These are phyloP conservation scores for Juglanconis sp. DNA, from an alignment of 2,329 filamentous ascomycete species.

Conservation along the genomic window DNA sequence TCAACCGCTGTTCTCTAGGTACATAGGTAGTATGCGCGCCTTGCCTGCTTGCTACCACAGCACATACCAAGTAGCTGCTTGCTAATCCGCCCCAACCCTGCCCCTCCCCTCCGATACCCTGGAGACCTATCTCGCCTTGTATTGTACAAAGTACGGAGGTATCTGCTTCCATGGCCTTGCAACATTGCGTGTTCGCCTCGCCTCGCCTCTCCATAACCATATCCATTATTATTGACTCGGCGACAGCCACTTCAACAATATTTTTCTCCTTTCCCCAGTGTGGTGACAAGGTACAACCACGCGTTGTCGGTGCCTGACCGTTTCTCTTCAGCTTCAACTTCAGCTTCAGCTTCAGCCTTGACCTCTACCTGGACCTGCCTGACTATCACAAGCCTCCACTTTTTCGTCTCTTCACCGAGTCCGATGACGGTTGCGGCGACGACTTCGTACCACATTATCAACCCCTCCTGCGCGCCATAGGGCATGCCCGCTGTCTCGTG, in stretches of 20 bases:
- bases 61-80: not conserved
- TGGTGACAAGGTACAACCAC: not conserved
- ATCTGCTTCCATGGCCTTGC: not conserved
- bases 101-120: not conserved
- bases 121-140: not conserved
- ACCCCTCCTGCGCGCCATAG: not conserved
- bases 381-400: not conserved
- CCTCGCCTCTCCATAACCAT: not conserved
- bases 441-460: not conserved
- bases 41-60: too few relatives aligned
- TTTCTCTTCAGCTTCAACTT: not conserved
- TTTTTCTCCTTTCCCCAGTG: not conserved
- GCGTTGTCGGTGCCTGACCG: not conserved
- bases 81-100: not conserved
- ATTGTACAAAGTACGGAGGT: not conserved
- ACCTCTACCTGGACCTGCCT: not conserved
- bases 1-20: not conserved
- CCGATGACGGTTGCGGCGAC: slow-evolving; percentile 4
- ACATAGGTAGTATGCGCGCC: too few relatives aligned
- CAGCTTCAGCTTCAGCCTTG: not conserved
- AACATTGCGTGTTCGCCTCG: not conserved
- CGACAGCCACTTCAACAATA: not conserved
- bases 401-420: not conserved
- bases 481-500: not conserved
- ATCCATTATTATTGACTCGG: not conserved